Evolutionary conservation across 192 early-diverging fungal species (phyloP).

Genomic region (Linnemannia hyalina): DNA sequence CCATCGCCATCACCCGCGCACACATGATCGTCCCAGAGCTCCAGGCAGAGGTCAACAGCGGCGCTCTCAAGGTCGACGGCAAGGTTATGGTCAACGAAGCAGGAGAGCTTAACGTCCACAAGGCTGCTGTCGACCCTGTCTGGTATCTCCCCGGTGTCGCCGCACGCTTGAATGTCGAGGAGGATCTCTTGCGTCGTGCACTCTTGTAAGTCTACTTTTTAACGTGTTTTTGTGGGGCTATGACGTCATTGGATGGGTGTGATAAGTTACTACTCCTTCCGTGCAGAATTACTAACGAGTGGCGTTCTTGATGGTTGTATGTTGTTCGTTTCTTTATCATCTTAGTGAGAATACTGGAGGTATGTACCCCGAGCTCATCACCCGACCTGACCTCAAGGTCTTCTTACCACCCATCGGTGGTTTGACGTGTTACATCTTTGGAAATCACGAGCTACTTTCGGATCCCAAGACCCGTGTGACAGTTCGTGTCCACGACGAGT

Average conservation of each 20-base stretch:
- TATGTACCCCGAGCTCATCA: constrained; percentile 96
- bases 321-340: background rate
- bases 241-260: background rate
- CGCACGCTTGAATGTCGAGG: constrained; percentile 86
- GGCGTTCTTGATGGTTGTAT: background rate
- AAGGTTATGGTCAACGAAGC: constrained; percentile 81
- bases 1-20: constrained; percentile 94
- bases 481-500: constrained; percentile 94
- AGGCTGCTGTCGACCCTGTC: constrained; percentile 95
- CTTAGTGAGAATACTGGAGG: constrained; percentile 89
- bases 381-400: constrained; percentile 92
- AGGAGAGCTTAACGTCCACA: constrained; percentile 90
- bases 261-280: background rate
- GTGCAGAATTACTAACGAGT: background rate
- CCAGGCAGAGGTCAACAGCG: constrained; percentile 75
- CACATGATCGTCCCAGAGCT: constrained; percentile 96
- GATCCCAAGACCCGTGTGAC: constrained; percentile 88
- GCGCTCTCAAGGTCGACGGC: constrained; percentile 81
- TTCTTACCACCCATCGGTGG: constrained; percentile 96
- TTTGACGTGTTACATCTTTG: constrained; percentile 94
- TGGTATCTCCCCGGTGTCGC: constrained; percentile 96
- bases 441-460: constrained; percentile 82
- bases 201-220: constrained; percentile 73
- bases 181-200: constrained; percentile 84
- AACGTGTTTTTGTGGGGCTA: background rate